phyloP scores from a whole-genome alignment of 2,329 filamentous ascomycete species.

The Hansfordia pulvinata region DNA sequence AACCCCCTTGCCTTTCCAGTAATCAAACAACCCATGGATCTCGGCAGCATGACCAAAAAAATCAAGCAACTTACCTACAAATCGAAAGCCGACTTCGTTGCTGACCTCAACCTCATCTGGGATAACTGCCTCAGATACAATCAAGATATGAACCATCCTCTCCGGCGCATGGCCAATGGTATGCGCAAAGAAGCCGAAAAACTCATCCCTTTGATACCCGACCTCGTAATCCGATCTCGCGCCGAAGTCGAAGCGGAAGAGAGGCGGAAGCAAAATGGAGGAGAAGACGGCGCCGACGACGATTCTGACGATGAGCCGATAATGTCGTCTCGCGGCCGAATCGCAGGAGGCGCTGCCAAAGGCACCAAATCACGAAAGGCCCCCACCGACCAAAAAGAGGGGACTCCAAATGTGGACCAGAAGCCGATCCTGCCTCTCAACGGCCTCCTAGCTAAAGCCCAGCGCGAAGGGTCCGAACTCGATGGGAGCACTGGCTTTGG shows the following conservation, averaged over 20 bases:
- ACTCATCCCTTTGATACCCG: conserved; percentile 85
- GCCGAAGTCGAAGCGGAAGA: conserved; percentile 88
- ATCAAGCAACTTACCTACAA: conserved; percentile 69
- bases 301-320: conserved; percentile 97
- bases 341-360: conserved; percentile 68
- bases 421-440: conserved; percentile 61
- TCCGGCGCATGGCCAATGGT: conserved; percentile 84
- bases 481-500: conserved; percentile 78
- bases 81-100: conserved; percentile 87
- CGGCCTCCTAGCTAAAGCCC: conserved; percentile 41
- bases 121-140: conserved; percentile 95
- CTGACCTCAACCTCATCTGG: conserved; percentile 92
- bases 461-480: conserved; percentile 64
- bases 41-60: conserved; percentile 97
- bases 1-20: conserved; percentile 34
- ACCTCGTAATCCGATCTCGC: conserved; percentile 77
- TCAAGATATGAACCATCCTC: conserved; percentile 71
- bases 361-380: conserved; percentile 69
- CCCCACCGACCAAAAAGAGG: conserved; percentile 59
- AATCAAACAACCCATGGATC: conserved; percentile 96
- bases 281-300: conserved; percentile 68
- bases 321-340: conserved; percentile 90
- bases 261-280: conserved; percentile 74
- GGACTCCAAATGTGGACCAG: conserved; percentile 61
- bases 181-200: conserved; percentile 98